phyloP scores from a whole-genome alignment of 2,329 filamentous ascomycete species.

The Scleromitrula shiraiana region DNA sequence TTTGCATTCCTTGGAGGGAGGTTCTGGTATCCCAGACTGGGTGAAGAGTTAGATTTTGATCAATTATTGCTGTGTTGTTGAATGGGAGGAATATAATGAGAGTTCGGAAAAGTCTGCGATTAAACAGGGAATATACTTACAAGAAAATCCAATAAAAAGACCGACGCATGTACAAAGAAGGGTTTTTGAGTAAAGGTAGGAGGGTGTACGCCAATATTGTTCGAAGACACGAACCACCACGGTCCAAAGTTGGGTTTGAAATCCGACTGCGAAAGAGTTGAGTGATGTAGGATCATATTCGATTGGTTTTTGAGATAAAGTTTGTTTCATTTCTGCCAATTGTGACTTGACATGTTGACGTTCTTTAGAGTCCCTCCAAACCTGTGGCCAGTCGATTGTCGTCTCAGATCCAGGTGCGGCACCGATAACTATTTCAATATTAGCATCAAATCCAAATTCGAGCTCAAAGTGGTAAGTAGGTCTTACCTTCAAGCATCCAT shows the following conservation, averaged over 20 bases:
- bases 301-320: conserved; percentile 29
- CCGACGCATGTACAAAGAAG: conserved; percentile 32
- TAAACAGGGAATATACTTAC: too few relatives aligned
- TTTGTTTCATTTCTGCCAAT: conserved; percentile 44
- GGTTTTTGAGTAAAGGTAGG: conserved; percentile 41
- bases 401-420: conserved; percentile 55
- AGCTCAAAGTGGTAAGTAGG: not conserved
- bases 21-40: conserved; percentile 55
- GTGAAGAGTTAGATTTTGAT: too few relatives aligned
- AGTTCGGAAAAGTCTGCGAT: too few relatives aligned
- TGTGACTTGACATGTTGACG: conserved; percentile 34
- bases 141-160: conserved; percentile 63
- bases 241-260: conserved; percentile 44
- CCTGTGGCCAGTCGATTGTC: conserved; percentile 54
- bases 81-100: too few relatives aligned
- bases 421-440: conserved; percentile 38
- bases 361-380: conserved; percentile 49
- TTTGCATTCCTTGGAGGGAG: conserved; percentile 57
- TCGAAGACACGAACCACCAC: conserved; percentile 53
- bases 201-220: conserved; percentile 59
- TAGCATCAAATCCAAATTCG: conserved; percentile 8
- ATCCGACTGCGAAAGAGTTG: conserved; percentile 56
- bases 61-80: too few relatives aligned
- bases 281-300: conserved; percentile 23
- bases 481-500: conserved; percentile 56